Evolutionary conservation across 2,329 filamentous ascomycete genomes (phyloP).

Genomic region (Microdochium bolleyi): DNA sequence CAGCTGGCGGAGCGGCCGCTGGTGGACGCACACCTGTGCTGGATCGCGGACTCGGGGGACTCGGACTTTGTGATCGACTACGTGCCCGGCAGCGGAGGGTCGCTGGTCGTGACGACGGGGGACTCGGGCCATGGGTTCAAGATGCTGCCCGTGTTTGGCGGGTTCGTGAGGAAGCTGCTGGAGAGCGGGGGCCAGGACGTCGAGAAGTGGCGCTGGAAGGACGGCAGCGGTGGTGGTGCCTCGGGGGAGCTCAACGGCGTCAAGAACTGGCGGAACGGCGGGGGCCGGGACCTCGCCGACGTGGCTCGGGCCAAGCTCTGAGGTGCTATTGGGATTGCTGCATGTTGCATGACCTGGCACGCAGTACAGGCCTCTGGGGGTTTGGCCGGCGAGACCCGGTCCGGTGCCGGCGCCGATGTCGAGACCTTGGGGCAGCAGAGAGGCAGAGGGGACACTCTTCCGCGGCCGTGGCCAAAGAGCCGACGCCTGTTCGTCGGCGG

Average conservation of each 20-base stretch:
- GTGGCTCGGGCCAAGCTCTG: neutral
- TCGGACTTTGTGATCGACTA: conserved; percentile 54
- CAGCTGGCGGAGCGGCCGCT: conserved; percentile 33
- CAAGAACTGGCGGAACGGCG: neutral
- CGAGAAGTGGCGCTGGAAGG: conserved; percentile 40
- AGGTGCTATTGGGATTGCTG: neutral
- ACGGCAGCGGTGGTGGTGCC: too few species aligned
- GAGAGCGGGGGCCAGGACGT: conserved; percentile 32
- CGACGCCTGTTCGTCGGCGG: too few species aligned
- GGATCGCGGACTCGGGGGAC: conserved; percentile 54
- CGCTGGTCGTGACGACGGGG: conserved; percentile 40
- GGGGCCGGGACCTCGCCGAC: neutral
- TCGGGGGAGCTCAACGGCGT: neutral
- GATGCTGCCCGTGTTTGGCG: conserved; percentile 51
- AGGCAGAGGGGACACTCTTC: too few species aligned
- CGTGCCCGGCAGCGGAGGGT: conserved; percentile 33
- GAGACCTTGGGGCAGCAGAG: too few species aligned
- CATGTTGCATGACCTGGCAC: too few species aligned
- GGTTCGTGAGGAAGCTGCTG: conserved; percentile 42
- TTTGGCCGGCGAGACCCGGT: too few species aligned
- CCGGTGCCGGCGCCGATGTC: too few species aligned
- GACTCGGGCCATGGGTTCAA: conserved; percentile 58
- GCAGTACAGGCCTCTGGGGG: too few species aligned
- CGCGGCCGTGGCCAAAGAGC: too few species aligned
- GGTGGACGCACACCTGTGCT: conserved; percentile 50